Evolutionary conservation across 345 rosid species (phyloP).

Genomic region (Euphorbia tirucalli): DNA sequence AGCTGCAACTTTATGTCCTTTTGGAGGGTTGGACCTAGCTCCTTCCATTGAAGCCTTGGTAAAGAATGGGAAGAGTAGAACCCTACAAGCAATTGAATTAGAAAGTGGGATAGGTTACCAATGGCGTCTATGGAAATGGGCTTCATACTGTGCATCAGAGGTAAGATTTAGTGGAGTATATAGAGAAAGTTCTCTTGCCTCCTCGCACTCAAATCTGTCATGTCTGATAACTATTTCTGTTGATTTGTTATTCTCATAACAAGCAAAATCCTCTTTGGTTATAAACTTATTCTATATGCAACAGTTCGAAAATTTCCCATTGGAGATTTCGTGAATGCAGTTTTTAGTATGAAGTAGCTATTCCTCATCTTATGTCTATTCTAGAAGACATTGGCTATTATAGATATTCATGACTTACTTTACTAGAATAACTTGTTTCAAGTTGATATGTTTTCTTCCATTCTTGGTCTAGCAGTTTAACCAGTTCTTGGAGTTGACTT

Average conservation of each 20-base stretch:
- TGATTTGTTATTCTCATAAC: neutral
- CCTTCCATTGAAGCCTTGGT: conserved; percentile 79
- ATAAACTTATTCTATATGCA: neutral
- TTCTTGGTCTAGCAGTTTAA: no score
- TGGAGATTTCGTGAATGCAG: neutral
- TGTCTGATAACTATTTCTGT: neutral
- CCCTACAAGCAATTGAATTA: conserved; percentile 84
- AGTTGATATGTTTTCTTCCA: neutral
- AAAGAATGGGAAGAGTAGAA: conserved; percentile 78
- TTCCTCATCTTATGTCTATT: neutral
- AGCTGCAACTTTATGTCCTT: conserved; percentile 85
- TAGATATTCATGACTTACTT: conserved; percentile 4
- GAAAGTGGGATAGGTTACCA: conserved; percentile 92
- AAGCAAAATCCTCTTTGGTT: neutral
- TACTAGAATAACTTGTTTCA: neutral
- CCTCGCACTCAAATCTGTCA: neutral
- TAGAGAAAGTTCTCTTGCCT: neutral
- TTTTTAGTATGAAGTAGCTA: neutral
- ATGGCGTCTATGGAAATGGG: conserved; percentile 95
- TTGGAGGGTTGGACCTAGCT: conserved; percentile 77
- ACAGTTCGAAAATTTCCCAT: conserved; percentile 5
- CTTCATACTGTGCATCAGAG: conserved; percentile 91
- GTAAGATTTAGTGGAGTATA: conserved; percentile 33
- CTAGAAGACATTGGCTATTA: neutral
- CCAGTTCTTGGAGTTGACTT: conserved; percentile 16